phyloP scores from a whole-genome alignment of 805 yeast genomes.

The Ogataea zsoltii region DNA sequence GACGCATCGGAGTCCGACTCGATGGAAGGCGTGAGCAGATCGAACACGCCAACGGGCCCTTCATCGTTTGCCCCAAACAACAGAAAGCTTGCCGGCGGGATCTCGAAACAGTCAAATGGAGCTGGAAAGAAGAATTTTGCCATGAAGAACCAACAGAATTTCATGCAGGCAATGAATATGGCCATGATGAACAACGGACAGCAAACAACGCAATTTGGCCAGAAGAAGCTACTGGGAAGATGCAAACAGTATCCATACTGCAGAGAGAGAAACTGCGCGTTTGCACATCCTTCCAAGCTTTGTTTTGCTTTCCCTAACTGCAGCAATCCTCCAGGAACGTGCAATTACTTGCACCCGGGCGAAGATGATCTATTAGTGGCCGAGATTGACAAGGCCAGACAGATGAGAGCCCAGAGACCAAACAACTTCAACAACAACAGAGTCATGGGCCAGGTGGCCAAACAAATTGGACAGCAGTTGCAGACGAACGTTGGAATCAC shows the following conservation, averaged over 20 bases:
- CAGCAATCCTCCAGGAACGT: slow-evolving; percentile 76
- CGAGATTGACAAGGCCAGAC: slow-evolving; percentile 62
- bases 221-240: slow-evolving; percentile 57
- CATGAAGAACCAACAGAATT: slow-evolving; percentile 40
- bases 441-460: slow-evolving; percentile 34
- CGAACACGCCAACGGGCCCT: slow-evolving; percentile 23
- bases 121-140: slow-evolving; percentile 33
- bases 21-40: slow-evolving; percentile 22
- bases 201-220: slow-evolving; percentile 38
- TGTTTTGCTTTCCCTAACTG: slow-evolving; percentile 80
- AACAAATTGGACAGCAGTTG: slow-evolving; percentile 37
- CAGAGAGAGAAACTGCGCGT: slow-evolving; percentile 61
- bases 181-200: slow-evolving; percentile 28
- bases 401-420: slow-evolving; percentile 21
- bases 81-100: slow-evolving; percentile 20
- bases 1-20: slow-evolving; percentile 19
- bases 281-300: slow-evolving; percentile 76
- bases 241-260: slow-evolving; percentile 75
- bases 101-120: slow-evolving; percentile 13
- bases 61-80: slow-evolving; percentile 20
- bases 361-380: slow-evolving; percentile 76
- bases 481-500: slow-evolving; percentile 43
- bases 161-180: slow-evolving; percentile 43
- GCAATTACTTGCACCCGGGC: slow-evolving; percentile 80
- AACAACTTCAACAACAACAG: slow-evolving; percentile 26